Evolutionary conservation across 306 rosid genomes (phyloP), one percentile per base, ranked within the genome.

Genomic region (Acacia acuminata): DNA sequence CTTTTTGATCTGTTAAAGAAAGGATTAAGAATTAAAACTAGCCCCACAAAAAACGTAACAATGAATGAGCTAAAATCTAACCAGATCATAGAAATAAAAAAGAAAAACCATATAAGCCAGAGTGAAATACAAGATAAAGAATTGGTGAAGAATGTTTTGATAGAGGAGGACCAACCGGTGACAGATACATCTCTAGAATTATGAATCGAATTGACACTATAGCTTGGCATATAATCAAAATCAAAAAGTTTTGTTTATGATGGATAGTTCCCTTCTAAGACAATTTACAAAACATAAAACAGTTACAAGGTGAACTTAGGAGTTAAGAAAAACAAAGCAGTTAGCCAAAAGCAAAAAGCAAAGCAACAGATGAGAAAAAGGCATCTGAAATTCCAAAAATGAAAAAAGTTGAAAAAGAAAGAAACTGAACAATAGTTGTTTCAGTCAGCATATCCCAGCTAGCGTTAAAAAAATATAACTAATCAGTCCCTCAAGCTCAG

Each of bases 1-100:
- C 87, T 85, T 96, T 81, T 96, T 96, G 85, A 96, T 90, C 99
- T 96, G 94, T 51, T 84, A 82, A 75, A 65, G 73, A 13, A 82
- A 63, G 47, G 66, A 71, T 25, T 32, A 79, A 76, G 70, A 74
- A 75, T 63, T n/a, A 84, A 77, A 40, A 50, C 22, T 34, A 30
- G 13, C 66, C 30, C 22, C 61, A 5, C 34, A 42, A 44, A 12
- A 30, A 13, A 69, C 1, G 4, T 17, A 48, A 58, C n/a, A 70
- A 76, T 32, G 15, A 76, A 79, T 38, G 50, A 32, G 71, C 53
- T 42, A 40, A 79, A 82, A 30, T 63, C 66, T 36, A 12, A 60
- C 55, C 40, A 34, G 67, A 48, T 22, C 20, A 8, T 7, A 36
- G 10, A 78, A 67, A 38, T 38, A 38, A 27, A 44, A 34, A 76